Base-by-base conservation (phyloP, 2,329 filamentous ascomycete genomes). In the Apiospora hydei region DNA sequence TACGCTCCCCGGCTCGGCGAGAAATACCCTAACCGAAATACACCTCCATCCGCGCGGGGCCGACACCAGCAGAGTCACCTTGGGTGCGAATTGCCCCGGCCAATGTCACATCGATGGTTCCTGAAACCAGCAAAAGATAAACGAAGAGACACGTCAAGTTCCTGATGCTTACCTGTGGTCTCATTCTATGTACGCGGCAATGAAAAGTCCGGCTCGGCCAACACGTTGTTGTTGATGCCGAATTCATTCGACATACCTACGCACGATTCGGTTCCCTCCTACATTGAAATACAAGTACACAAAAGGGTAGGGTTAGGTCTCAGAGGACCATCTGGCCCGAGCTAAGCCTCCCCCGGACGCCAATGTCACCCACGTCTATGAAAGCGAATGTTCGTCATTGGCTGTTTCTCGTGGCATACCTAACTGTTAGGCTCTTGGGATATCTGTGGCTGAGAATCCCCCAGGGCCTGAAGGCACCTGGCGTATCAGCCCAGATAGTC, bases 81-180 rank as follows among this genome's bases (percentile, higher is more conserved):
- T n/a, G 34, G 57, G 57, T 41, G 21, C 41, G 34, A 30, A 38
- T 41, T 41, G 57, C 57, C 57, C 57, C 34, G 57, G 57, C 11
- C 57, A 64, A 64, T 64, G 57, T 64, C 57, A 64, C 57, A 64
- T 64, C 57, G 57, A 64, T 64, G 57, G 57, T 38, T 64, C 57
- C 57, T 64, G 57, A 64, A 64, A 64, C 57, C 34, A 64, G 57
- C 57, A 64, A 64, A 64, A 64, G 57, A 64, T 64, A 64, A 41
- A 64, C 57, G 57, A 64, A 41, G 57, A 64, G 57, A 64, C 57
- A 64, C 18, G 57, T 64, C 57, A 64, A 8, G 57, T 64, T 64
- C 57, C 11, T 38, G 5, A 14, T 41, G 18, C 34, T 38, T 41
- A 38, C 34, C 21, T 41, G n/a, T 30, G 21, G 57, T 38, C 57